Conservation (phyloP, 345 rosid genomes). For the Populus pruinosa region DNA sequence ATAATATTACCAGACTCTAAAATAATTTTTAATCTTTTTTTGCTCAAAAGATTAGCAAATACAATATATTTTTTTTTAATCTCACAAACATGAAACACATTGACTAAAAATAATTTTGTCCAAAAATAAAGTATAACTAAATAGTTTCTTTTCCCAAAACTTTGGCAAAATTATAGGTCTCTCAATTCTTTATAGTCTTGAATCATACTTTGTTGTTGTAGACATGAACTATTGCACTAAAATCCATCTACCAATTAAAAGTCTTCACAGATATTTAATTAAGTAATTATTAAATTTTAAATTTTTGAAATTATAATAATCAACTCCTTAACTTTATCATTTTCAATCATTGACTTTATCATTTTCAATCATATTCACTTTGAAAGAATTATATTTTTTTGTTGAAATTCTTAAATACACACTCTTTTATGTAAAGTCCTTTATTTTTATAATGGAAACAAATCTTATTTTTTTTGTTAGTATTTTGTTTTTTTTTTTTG, state of each 20-base stretch:
- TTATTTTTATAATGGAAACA: too few species aligned
- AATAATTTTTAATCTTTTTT: neutral
- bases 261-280: too few species aligned
- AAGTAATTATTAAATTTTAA: neutral
- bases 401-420: too few species aligned
- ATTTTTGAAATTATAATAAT: neutral
- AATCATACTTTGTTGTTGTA: neutral
- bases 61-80: neutral
- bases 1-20: neutral
- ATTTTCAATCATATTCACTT: too few species aligned
- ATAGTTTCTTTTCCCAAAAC: neutral
- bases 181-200: neutral
- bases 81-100: conserved; percentile 2
- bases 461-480: too few species aligned
- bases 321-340: too few species aligned
- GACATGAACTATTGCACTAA: too few species aligned
- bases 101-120: neutral
- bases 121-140: neutral
- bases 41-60: neutral
- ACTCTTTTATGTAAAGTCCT: too few species aligned
- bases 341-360: neutral
- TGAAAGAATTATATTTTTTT: too few species aligned
- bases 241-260: too few species aligned
- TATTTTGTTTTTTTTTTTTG: too few species aligned
- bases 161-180: neutral